Evolutionary conservation across 2,329 filamentous ascomycete genomes (phyloP).

Genomic region (Magnaporthiopsis rhizophila): DNA sequence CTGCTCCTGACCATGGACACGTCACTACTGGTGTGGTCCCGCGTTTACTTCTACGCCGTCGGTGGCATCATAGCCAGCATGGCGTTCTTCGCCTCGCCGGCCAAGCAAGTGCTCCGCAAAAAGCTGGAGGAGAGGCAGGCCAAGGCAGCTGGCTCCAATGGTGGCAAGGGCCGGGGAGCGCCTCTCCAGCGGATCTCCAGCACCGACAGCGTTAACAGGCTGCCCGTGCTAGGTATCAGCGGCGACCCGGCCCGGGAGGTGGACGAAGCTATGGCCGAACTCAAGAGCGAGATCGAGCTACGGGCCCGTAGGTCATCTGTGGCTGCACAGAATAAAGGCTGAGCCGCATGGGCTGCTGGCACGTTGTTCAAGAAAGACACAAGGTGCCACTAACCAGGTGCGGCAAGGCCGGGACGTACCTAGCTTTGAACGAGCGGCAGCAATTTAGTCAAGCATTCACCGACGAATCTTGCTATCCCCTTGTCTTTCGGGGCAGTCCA

Average conservation of each 20-base stretch:
- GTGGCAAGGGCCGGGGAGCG: slow-evolving; percentile 11
- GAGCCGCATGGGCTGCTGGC: background rate
- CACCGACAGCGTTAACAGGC: slow-evolving; percentile 48
- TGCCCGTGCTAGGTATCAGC: slow-evolving; percentile 67
- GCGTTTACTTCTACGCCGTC: slow-evolving; percentile 83
- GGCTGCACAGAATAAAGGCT: background rate
- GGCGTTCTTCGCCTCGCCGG: slow-evolving; percentile 72
- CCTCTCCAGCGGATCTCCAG: slow-evolving; percentile 41
- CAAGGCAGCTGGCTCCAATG: slow-evolving; percentile 21
- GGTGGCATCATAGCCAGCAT: slow-evolving; percentile 58
- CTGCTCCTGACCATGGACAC: slow-evolving; percentile 66
- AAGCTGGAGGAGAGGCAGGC: slow-evolving; percentile 50
- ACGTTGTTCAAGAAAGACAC: background rate
- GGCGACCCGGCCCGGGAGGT: slow-evolving; percentile 68
- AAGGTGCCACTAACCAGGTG: slow-evolving; percentile 19
- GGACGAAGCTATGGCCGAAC: slow-evolving; percentile 68
- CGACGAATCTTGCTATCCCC: background rate
- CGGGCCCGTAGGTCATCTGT: slow-evolving; percentile 1
- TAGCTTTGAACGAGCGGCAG: background rate
- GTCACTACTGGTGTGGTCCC: slow-evolving; percentile 69
- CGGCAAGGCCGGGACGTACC: background rate
- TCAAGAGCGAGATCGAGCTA: slow-evolving; percentile 61
- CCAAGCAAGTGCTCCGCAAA: slow-evolving; percentile 52
- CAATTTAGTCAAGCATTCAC: background rate
- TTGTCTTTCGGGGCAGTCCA: background rate